These are phyloP conservation scores for Glebionis coronaria DNA, from an alignment of 129 eudicot genomes.

Conservation along the genomic window DNA sequence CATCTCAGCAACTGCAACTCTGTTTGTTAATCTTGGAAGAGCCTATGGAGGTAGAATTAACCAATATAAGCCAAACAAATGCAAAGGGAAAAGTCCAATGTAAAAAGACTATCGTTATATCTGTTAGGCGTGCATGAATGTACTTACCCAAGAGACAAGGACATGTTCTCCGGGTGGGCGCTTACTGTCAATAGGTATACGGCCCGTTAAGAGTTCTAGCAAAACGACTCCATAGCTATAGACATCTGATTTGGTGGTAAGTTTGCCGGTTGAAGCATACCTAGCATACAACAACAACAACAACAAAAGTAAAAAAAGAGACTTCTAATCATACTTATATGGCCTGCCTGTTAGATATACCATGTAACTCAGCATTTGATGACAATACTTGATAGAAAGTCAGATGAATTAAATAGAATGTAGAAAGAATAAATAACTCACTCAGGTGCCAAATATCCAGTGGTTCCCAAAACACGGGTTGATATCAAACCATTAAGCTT, in stretches of 20 bases:
- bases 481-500: constrained; percentile 83
- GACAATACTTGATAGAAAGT: too few species aligned
- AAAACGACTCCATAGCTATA: constrained; percentile 89
- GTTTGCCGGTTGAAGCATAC: constrained; percentile 88
- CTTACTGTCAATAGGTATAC: constrained; percentile 70
- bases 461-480: constrained; percentile 89
- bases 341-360: too few species aligned
- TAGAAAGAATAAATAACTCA: constrained; percentile 30
- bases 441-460: constrained; percentile 98
- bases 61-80: not conserved
- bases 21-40: constrained; percentile 82
- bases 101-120: not conserved
- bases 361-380: too few species aligned
- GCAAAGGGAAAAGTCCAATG: not conserved
- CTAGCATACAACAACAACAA: constrained; percentile 32
- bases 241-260: constrained; percentile 90
- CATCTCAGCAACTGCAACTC: constrained; percentile 76
- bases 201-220: constrained; percentile 84
- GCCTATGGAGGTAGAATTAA: constrained; percentile 48
- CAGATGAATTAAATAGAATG: not conserved
- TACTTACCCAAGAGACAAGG: constrained; percentile 89
- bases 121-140: not conserved
- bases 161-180: constrained; percentile 95
- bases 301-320: too few species aligned
- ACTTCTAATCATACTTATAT: too few species aligned